These are phyloP conservation scores for Westerdykella sp. DNA, from an alignment of 2,329 filamentous ascomycete genomes.

Conservation along the genomic window DNA sequence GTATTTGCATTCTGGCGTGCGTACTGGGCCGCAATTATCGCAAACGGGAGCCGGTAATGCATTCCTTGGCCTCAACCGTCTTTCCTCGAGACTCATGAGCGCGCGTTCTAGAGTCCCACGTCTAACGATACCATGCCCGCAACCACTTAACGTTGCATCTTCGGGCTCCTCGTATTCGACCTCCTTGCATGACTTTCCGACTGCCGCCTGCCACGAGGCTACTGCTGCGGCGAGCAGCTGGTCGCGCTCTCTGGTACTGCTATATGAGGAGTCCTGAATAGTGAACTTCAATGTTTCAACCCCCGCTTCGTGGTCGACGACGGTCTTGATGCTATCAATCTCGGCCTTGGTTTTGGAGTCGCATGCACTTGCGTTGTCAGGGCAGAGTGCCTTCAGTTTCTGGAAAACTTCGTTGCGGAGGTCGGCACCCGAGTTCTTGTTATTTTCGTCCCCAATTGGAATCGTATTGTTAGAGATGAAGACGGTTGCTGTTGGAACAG, in stretches of 20 bases:
- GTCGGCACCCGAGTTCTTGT: slow-evolving; percentile 1
- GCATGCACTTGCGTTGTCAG: slow-evolving; percentile 1
- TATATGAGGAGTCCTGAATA: slow-evolving; percentile 4
- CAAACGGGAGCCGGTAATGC: too few species aligned
- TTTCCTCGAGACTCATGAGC: too few species aligned
- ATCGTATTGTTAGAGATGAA: slow-evolving; percentile 4
- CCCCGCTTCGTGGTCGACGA: slow-evolving; percentile 1
- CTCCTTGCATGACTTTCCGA: too few species aligned
- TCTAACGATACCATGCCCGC: too few species aligned
- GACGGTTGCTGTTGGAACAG: slow-evolving; percentile 1
- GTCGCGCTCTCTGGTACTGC: slow-evolving; percentile 1
- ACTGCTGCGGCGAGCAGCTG: slow-evolving; percentile 1
- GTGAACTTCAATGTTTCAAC: slow-evolving; percentile 1
- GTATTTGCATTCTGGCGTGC: too few species aligned
- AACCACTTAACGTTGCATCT: too few species aligned
- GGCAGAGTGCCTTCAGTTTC: slow-evolving; percentile 2
- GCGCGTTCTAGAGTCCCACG: too few species aligned
- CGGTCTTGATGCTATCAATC: not conserved
- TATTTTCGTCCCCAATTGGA: slow-evolving; percentile 3
- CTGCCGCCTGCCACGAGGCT: too few species aligned
- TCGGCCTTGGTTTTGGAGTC: slow-evolving; percentile 2
- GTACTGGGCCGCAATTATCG: too few species aligned
- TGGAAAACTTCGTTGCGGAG: slow-evolving; percentile 1
- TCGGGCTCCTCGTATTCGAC: too few species aligned
- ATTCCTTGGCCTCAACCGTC: too few species aligned